Conservation (phyloP, 805 yeast species). For the Wickerhamomyces hampshirensis region DNA sequence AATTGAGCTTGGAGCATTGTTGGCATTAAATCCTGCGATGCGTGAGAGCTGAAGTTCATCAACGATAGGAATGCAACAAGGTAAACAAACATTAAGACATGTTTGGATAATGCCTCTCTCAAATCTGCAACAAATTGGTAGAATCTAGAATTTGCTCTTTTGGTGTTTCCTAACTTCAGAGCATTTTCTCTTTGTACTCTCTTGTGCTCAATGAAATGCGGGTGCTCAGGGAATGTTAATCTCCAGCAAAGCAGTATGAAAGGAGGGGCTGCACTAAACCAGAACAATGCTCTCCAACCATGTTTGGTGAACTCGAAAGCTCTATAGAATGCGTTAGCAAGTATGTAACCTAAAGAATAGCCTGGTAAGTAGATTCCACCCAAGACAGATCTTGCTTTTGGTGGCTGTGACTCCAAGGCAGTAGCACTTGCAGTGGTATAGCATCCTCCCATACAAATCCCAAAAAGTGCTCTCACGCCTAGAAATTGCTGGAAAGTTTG, state of each 20-base stretch:
- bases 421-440: constrained; percentile 63
- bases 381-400: constrained; percentile 52
- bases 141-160: constrained; percentile 16
- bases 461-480: constrained; percentile 60
- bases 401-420: constrained; percentile 62
- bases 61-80: constrained; percentile 60
- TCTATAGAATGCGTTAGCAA: constrained; percentile 60
- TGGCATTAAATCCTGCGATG: constrained; percentile 71
- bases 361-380: constrained; percentile 57
- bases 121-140: constrained; percentile 26
- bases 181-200: constrained; percentile 21
- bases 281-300: constrained; percentile 67
- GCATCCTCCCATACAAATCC: constrained; percentile 69
- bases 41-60: constrained; percentile 69
- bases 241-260: constrained; percentile 56
- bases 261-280: constrained; percentile 72
- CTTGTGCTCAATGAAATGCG: constrained; percentile 37
- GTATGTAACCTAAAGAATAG: constrained; percentile 62
- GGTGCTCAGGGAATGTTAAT: constrained; percentile 54
- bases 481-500: constrained; percentile 53
- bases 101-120: constrained; percentile 34
- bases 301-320: constrained; percentile 50
- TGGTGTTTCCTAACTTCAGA: constrained; percentile 22
- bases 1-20: constrained; percentile 55
- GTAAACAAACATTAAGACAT: constrained; percentile 60